phyloP scores from a whole-genome alignment of 2,329 filamentous ascomycete genomes.

The Talaromyces verruculosus region DNA sequence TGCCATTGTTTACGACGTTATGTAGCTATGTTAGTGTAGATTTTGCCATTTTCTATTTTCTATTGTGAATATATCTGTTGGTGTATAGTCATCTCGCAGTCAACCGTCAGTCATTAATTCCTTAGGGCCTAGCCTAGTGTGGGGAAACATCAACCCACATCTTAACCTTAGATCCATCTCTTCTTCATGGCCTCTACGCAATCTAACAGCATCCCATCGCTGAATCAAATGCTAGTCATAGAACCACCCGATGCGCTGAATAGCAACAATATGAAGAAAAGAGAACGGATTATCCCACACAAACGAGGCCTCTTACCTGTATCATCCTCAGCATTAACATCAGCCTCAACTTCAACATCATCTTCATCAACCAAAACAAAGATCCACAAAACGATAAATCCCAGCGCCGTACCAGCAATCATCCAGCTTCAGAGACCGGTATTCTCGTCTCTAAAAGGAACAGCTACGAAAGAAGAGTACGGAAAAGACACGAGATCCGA shows the following conservation, averaged over 20 bases:
- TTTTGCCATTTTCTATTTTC: not conserved
- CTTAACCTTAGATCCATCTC: not conserved
- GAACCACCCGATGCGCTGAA: not conserved
- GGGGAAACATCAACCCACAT: not conserved
- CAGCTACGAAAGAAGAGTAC: slow-evolving; percentile 10
- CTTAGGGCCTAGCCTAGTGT: not conserved
- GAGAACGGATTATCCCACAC: slow-evolving; percentile 29
- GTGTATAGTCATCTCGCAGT: not conserved
- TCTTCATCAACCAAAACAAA: slow-evolving; percentile 1
- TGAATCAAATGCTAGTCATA: not conserved
- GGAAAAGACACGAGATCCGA: slow-evolving; percentile 31
- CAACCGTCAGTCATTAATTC: not conserved
- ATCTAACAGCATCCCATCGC: not conserved
- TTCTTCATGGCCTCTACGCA: not conserved
- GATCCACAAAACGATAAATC: slow-evolving; percentile 26
- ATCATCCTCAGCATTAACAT: not conserved
- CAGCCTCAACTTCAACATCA: slow-evolving; percentile 7
- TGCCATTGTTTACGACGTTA: slow-evolving; percentile 1
- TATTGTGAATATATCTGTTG: not conserved
- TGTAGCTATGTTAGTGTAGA: slow-evolving; percentile 4
- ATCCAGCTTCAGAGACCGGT: slow-evolving; percentile 24
- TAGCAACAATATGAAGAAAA: not conserved
- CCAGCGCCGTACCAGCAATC: slow-evolving; percentile 27
- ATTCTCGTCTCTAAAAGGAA: slow-evolving; percentile 20
- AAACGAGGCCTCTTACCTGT: slow-evolving; percentile 29